A percentile compares a stretch with the other conserved stretches of the same genome.
These are phyloP conservation scores for Globisporangium orthogonon DNA, from an alignment of 352 stramenopile genomes.

Conservation along the genomic window DNA sequence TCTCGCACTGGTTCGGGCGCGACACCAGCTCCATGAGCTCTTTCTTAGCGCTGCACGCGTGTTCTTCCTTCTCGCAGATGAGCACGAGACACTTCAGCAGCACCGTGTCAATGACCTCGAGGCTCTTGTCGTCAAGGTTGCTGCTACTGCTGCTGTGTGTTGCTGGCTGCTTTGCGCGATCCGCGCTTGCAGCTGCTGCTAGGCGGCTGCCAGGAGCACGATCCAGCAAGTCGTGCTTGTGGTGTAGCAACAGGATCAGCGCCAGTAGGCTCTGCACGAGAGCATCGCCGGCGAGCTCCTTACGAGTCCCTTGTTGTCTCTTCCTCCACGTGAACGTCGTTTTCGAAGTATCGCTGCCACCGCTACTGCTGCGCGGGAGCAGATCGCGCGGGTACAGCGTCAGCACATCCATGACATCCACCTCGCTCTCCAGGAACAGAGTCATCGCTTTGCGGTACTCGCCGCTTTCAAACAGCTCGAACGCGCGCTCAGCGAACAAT, in stretches of 20 bases:
- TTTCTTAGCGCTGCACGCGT: conserved; percentile 26
- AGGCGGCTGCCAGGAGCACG: not conserved
- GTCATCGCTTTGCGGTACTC: conserved; percentile 47
- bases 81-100: conserved; percentile 78
- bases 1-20: conserved; percentile 53
- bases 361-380: conserved; percentile 48
- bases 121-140: not conserved
- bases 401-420: conserved; percentile 58
- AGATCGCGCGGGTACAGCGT: conserved; percentile 65
- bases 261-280: conserved; percentile 47
- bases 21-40: conserved; percentile 52
- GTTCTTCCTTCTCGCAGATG: conserved; percentile 36
- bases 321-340: conserved; percentile 14
- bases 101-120: conserved; percentile 74
- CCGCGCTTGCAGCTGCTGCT: not conserved
- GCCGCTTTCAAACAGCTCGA: conserved; percentile 39
- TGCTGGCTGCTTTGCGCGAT: not conserved
- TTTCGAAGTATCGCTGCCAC: conserved; percentile 11
- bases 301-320: not conserved
- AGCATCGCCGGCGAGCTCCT: conserved; percentile 30
- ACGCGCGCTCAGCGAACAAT: conserved; percentile 54
- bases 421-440: conserved; percentile 44
- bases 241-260: conserved; percentile 43
- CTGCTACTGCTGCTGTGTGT: not conserved
- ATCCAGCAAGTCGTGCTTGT: conserved; percentile 29